Percentiles rank a stretch among this genome's conserved stretches.
Conservation (phyloP, 176 grass and related monocot genomes). For the Thalia dealbata region DNA sequence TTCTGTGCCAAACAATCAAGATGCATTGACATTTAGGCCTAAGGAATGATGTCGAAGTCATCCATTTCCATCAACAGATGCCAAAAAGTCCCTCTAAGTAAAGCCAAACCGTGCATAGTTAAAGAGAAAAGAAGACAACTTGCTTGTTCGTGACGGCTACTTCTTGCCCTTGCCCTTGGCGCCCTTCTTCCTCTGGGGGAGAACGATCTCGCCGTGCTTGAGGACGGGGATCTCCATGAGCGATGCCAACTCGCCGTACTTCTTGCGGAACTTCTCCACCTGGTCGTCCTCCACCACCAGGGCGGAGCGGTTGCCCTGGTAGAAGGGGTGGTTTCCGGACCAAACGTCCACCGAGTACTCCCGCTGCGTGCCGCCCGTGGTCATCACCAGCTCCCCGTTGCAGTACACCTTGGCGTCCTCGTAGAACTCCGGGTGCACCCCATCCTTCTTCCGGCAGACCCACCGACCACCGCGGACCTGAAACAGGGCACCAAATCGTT, state of each 20-base stretch:
- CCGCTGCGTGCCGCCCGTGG: slow-evolving; percentile 69
- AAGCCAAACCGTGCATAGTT: background rate
- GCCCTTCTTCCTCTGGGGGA: slow-evolving; percentile 19
- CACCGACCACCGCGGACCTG: slow-evolving; percentile 27
- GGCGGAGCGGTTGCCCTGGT: slow-evolving; percentile 67
- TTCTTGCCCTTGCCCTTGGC: slow-evolving; percentile 25
- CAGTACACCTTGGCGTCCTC: slow-evolving; percentile 94
- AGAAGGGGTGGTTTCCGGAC: slow-evolving; percentile 98
- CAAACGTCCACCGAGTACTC: slow-evolving; percentile 87
- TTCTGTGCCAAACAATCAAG: background rate
- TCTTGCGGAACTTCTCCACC: slow-evolving; percentile 92
- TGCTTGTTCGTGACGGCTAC: background rate
- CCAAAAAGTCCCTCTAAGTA: too few species aligned
- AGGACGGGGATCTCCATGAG: slow-evolving; percentile 29
- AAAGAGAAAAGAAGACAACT: background rate
- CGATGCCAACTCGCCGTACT: slow-evolving; percentile 41
- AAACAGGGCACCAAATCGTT: background rate
- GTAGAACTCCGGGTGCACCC: slow-evolving; percentile 75
- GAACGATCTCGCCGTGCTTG: slow-evolving; percentile 21
- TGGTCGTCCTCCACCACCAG: slow-evolving; percentile 61
- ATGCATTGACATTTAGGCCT: background rate
- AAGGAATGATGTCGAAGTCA: background rate
- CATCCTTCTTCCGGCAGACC: slow-evolving; percentile 74
- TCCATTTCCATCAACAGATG: background rate
- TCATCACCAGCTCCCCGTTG: slow-evolving; percentile 87